Evolutionary conservation across 73 alveolate genomes (phyloP), one percentile per base, ranked within the genome.

Genomic region (Paramecium sexaurelia): DNA sequence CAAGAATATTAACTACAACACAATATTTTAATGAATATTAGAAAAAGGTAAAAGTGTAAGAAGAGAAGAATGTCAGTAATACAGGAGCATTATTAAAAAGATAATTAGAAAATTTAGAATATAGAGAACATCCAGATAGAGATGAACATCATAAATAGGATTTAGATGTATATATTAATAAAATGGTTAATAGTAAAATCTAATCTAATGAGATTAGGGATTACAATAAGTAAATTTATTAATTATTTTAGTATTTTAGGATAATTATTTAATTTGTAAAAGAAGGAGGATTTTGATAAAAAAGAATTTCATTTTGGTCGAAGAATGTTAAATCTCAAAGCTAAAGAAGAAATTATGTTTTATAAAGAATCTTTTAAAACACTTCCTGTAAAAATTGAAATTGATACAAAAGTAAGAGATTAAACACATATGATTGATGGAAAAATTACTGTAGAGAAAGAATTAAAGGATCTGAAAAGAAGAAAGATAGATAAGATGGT

Each of bases 401-500:
- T 78, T 8, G 90, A 78, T 78, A 78, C 90, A 1, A 78, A 78
- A 78, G 73, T 78, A 20, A 78, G 41, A 24, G 55, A 78, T 78
- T 15, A 41, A 9, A 75, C 90, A 40, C 55, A 29, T 20, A 20
- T 78, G n/a, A 43, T 78, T n/a, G 90, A 78, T 78, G 75, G 90
- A 8, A 39, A 45, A 78, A 40, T 78, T 2, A 39, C 40, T 41
- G 68, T 55, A 0, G 90, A 78, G n/a, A 78, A 7, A 13, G 75
- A 78, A 8, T 13, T 78, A 6, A 78, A 27, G 29, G 90, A 78
- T 11, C 22, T 78, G 19, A 78, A 78, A 43, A 78, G 90, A 43
- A 78, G 90, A 78, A 78, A 78, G 7, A 78, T 78, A 41, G 90
- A 78, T 78, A 78, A 40, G 11, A 78, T 78, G 90, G 90, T 78